Conservation (phyloP, 768 basidiomycete species). For the Cubamyces sp. region DNA sequence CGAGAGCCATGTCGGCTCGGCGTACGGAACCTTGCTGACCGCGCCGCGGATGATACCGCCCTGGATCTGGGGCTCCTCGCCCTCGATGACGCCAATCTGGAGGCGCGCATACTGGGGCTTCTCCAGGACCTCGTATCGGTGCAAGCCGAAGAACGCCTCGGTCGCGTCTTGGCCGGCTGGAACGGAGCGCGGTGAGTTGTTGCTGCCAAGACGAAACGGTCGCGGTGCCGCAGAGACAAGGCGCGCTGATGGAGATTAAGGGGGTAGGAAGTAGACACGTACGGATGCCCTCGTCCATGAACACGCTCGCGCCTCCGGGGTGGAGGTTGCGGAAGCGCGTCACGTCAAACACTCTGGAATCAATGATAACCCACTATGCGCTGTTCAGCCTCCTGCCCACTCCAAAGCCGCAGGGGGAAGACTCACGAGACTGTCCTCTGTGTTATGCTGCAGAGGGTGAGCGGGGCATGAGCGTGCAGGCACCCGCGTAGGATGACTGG, state of each 20-base stretch:
- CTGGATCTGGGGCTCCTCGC: constrained; percentile 59
- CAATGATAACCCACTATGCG: constrained; percentile 73
- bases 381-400: neutral
- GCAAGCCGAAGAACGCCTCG: constrained; percentile 84
- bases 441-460: constrained; percentile 59
- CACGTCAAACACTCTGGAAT: constrained; percentile 78
- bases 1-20: constrained; percentile 81
- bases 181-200: neutral
- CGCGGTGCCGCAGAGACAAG: neutral
- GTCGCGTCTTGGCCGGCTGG: constrained; percentile 81
- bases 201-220: neutral
- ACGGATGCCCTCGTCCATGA: constrained; percentile 74
- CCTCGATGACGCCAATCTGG: constrained; percentile 68
- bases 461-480: neutral
- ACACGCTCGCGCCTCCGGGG: constrained; percentile 75
- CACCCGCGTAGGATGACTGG: too few species aligned
- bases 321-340: constrained; percentile 76
- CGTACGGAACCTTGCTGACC: constrained; percentile 79
- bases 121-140: constrained; percentile 79
- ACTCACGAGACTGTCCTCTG: constrained; percentile 67
- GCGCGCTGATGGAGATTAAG: neutral
- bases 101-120: constrained; percentile 74
- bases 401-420: neutral
- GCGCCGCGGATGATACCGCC: constrained; percentile 60
- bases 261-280: constrained; percentile 39